These are phyloP conservation scores for Heterobasidion occidentale DNA, from an alignment of 1,284 basidiomycete species.

Conservation along the genomic window DNA sequence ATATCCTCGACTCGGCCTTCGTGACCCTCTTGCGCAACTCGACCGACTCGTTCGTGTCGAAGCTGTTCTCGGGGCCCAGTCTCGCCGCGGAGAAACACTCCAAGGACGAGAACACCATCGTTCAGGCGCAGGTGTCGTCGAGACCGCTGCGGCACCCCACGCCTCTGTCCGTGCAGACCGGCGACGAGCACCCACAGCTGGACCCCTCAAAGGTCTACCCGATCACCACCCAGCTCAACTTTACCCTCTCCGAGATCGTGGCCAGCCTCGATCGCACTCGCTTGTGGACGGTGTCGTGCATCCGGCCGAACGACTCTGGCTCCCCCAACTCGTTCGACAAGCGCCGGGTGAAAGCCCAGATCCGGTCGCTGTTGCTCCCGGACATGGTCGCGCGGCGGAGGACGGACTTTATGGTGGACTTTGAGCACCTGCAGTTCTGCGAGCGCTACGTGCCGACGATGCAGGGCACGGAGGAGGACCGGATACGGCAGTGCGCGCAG, in stretches of 20 bases:
- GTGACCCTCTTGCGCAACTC: slow-evolving; percentile 77
- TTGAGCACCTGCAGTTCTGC: slow-evolving; percentile 62
- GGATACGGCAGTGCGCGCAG: slow-evolving; percentile 62
- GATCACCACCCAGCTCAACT: slow-evolving; percentile 78
- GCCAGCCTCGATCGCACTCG: slow-evolving; percentile 54
- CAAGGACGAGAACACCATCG: slow-evolving; percentile 75
- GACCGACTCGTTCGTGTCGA: slow-evolving; percentile 70
- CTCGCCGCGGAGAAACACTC: slow-evolving; percentile 77
- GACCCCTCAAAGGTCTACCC: slow-evolving; percentile 73
- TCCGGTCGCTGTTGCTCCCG: slow-evolving; percentile 68
- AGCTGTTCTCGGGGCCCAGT: slow-evolving; percentile 80
- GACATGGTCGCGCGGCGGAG: slow-evolving; percentile 62
- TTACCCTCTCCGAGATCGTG: slow-evolving; percentile 70
- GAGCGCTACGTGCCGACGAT: slow-evolving; percentile 72
- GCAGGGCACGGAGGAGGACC: slow-evolving; percentile 54
- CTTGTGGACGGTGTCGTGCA: slow-evolving; percentile 76
- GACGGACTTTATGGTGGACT: slow-evolving; percentile 64
- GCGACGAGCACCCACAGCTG: slow-evolving; percentile 40
- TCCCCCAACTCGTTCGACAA: slow-evolving; percentile 87
- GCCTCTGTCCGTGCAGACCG: slow-evolving; percentile 23
- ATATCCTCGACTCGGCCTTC: slow-evolving; percentile 80
- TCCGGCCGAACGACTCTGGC: slow-evolving; percentile 86
- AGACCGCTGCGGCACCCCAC: slow-evolving; percentile 54
- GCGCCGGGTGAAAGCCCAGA: slow-evolving; percentile 74
- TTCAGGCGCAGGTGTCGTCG: slow-evolving; percentile 84